These are phyloP conservation scores for Rostrohypoxylon terebratum DNA, from an alignment of 495 filamentous ascomycete species.

Conservation along the genomic window DNA sequence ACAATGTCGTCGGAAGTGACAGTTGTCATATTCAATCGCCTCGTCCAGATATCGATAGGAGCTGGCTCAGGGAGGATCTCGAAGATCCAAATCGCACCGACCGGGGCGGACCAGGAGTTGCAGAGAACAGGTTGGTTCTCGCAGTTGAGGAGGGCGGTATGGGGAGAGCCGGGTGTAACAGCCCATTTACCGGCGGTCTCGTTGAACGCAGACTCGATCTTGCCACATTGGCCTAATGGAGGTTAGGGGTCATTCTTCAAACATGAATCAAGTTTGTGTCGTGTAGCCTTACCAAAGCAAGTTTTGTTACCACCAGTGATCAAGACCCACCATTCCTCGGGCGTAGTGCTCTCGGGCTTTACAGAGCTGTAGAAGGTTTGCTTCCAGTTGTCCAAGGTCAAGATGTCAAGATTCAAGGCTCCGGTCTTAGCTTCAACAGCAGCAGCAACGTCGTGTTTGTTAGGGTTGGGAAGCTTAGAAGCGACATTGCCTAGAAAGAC, in stretches of 20 bases:
- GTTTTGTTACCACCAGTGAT: conserved; percentile 89
- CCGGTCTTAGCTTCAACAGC: conserved; percentile 53
- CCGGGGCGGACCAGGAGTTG: conserved; percentile 79
- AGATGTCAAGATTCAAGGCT: conserved; percentile 63
- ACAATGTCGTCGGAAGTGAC: conserved; percentile 71
- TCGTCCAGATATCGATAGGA: conserved; percentile 71
- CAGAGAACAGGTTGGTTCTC: conserved; percentile 83
- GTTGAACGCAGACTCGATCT: conserved; percentile 62
- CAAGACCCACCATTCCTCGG: conserved; percentile 84
- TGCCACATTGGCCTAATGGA: conserved; percentile 59
- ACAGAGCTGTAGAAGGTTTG: conserved; percentile 71
- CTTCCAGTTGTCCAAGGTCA: conserved; percentile 81
- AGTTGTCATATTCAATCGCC: conserved; percentile 73
- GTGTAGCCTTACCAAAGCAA: conserved; percentile 75
- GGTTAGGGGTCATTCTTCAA: conserved; percentile 62
- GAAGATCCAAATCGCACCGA: conserved; percentile 79
- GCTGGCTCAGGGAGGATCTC: conserved; percentile 65
- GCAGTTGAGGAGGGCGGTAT: conserved; percentile 81
- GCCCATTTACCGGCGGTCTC: conserved; percentile 77
- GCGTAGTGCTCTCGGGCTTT: conserved; percentile 61
- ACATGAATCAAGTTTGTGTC: conserved; percentile 58
- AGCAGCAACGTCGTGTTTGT: conserved; percentile 54
- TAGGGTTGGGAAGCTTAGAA: conserved; percentile 67
- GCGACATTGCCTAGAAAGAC: conserved; percentile 72
- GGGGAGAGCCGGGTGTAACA: conserved; percentile 71